Conservation (phyloP, 352 stramenopile genomes). For the Globisporangium emineosum region DNA sequence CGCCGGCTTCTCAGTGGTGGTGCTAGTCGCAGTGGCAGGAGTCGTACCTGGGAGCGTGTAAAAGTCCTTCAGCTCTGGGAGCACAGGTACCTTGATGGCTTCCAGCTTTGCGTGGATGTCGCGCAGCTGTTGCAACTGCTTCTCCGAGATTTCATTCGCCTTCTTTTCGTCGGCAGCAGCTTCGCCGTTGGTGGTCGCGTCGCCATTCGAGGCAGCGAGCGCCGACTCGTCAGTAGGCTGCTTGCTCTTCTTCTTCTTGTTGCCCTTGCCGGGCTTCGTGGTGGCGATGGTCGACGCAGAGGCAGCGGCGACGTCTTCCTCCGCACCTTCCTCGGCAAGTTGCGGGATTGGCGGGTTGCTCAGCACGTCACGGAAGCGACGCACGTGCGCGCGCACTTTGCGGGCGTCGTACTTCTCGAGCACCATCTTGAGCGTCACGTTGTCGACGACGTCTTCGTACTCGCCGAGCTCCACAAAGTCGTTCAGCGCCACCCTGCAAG, state of each 20-base stretch:
- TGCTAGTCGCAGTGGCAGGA: conserved; percentile 9
- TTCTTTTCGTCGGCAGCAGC: conserved; percentile 41
- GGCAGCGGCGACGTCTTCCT: background rate
- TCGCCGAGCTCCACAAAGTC: conserved; percentile 86
- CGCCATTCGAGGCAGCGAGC: conserved; percentile 7
- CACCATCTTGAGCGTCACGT: conserved; percentile 70
- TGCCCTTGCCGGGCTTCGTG: conserved; percentile 21
- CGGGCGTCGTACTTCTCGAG: conserved; percentile 86
- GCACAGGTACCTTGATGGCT: conserved; percentile 64
- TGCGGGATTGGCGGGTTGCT: conserved; percentile 83
- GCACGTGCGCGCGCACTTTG: conserved; percentile 80
- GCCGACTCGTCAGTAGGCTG: background rate
- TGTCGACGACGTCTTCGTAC: conserved; percentile 69
- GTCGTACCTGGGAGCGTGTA: conserved; percentile 48
- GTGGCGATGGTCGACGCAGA: background rate
- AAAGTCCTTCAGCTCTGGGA: conserved; percentile 59
- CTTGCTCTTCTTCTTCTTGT: conserved; percentile 26
- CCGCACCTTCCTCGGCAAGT: conserved; percentile 7
- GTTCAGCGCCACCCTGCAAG: conserved; percentile 57
- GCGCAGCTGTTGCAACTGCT: conserved; percentile 74
- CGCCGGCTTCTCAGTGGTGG: conserved; percentile 20
- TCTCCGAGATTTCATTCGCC: conserved; percentile 71
- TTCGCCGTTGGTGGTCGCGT: conserved; percentile 6
- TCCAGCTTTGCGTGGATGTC: conserved; percentile 85
- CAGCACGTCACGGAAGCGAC: conserved; percentile 79